Base-by-base conservation (phyloP, 257 asterid genomes). In the Hygrophila difformis region DNA sequence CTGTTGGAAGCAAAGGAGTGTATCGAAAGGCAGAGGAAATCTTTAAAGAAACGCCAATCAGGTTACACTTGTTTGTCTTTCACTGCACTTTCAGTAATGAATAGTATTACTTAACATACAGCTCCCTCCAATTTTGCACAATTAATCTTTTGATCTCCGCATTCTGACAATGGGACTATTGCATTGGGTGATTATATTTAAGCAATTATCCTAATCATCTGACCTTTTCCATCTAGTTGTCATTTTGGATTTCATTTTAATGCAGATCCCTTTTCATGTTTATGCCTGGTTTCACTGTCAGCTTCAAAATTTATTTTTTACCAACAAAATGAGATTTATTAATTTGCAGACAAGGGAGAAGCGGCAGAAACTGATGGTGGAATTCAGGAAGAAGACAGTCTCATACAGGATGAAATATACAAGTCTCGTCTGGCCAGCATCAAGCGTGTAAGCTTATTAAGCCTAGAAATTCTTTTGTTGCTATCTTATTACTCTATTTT, bases 361-460 rank as follows among this genome's bases (percentile, higher is more conserved):
- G 67, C 56, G 57, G 43, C 79, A 59, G 99, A 91, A 50, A 57
- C 73, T 52, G 96, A 86, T 39, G 73, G 75, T 38, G 84, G 73
- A 65, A 42, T 51, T 53, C 95, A 64, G 49, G 98, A 86, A 65
- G 95, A 88, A 61, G 92, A 86, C 63, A 59, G 40, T 65, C 58
- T 78, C 64, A 69, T 79, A 74, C 95, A 79, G 72, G 99, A 91
- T 63, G 99, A 91, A 70, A 75, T 86, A 46, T 78, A 64, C 60
- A 91, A 76, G 71, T 80, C 99, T 58, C 96, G 99, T 34, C 65
- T 91, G 48, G 87, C 95, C 49, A 75, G 88, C 78, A 82, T 91
- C 73, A 91, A 82, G 66, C 88, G 99, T 28, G 99, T 91, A 72
- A 51, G 85, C 46, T 55, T 50, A 31, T 33, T 5, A 12, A 6